Evolutionary conservation across 2,329 filamentous ascomycete genomes (phyloP), one percentile per base, ranked within the genome.

Genomic region (Nemania bipapillata): DNA sequence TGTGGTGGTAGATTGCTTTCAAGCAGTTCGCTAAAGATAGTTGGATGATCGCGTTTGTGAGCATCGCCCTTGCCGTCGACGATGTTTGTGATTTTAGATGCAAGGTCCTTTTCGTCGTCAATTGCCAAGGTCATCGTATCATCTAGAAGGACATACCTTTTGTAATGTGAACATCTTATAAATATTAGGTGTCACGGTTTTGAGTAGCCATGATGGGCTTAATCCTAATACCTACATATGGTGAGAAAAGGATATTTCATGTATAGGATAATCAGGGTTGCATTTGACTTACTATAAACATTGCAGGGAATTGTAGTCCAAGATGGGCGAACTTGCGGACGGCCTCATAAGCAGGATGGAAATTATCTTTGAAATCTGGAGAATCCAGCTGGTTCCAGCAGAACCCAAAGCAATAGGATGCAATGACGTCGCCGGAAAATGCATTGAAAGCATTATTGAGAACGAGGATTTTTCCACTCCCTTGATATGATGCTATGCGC

Each of bases 361-460:
- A 65, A 37, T 65, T 65, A 9, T 65, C 62, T 45, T 53, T 37
- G 35, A 65, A 65, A 26, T 58, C 49, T 4, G 24, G 9, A 2
- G 62, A 65, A 8, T 65, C 54, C 24, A 65, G n/a, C 17, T 65
- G 62, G n/a, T 65, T 26, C 62, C 62, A 65, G 24, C 37, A 65
- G 35, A 65, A 65, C 6, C 62, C 62, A 8, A 65, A 65, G 28
- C 62, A 65, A 42, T 65, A 65, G 11, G 62, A 65, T 30, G 62
- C 62, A 6, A 65, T 65, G 17, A 65, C 62, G 12, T 65, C 62
- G 32, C 62, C 62, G 6, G 62, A 65, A 30, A 58, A 58, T 30
- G 62, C 62, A n/a, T 65, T 65, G 45, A 65, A 65, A 15, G 62
- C 62, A 47, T 65, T 58, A 24, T 65, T 65, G 2, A 65, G 28